Base-by-base conservation (phyloP, 2,329 filamentous ascomycete species). In the Fusarium foetens region DNA sequence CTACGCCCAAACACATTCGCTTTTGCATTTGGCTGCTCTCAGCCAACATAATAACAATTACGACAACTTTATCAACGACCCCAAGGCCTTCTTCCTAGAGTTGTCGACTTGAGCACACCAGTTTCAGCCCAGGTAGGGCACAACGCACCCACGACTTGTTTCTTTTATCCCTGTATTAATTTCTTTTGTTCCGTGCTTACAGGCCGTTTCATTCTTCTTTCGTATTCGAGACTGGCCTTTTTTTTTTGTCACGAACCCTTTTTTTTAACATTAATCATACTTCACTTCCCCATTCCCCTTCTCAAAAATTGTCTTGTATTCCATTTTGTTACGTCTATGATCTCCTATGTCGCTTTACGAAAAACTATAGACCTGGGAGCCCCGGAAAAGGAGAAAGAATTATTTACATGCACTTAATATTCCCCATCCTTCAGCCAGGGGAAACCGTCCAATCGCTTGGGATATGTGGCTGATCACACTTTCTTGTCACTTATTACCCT, bases 401-500 rank as follows among this genome's bases (percentile, higher is more conserved):
- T 69, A 72, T 71, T 66, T 75, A 75, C 72, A 76, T 73, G 71
- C 70, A 75, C 64, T 67, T 76, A 76, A 76, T 76, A 69, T 71
- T 66, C 71, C 74, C 74, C 62, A 64, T 68, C 69, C 58, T 69
- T 66, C 58, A 68, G 72, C 55, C 69, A 75, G 66, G 74, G 64
- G 71, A 74, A 68, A 67, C 61, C 42, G 59, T 74, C 71, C 71
- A 74, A 73, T 73, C 71, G 68, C 71, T 71, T 73, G 70, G 71
- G 66, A 68, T 70, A 68, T 65, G 68, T 70, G 74, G 71, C 73
- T 75, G 66, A 74, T 61, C 63, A 65, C 63, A 71, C 46, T 69
- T 71, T 73, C 58, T 66, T 58, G 58, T 73, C 72, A 60, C 58
- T 73, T 71, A 68, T 65, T 49, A 60, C 61, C 66, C 58, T 71